These are phyloP conservation scores for Ophiostoma sp. DNA, from an alignment of 2,329 filamentous ascomycete genomes.

Conservation along the genomic window DNA sequence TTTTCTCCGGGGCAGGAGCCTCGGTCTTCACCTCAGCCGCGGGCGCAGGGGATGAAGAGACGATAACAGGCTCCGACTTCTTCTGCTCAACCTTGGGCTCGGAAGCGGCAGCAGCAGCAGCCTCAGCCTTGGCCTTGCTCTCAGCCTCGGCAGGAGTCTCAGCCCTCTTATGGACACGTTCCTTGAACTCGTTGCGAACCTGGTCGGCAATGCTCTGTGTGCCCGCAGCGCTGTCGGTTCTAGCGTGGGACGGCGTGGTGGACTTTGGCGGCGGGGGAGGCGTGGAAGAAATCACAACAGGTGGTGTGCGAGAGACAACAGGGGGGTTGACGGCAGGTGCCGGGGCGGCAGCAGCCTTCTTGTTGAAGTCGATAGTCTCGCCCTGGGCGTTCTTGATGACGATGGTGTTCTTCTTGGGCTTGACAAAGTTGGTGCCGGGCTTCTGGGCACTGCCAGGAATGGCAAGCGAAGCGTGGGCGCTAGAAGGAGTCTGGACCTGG, in stretches of 20 bases:
- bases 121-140: neutral
- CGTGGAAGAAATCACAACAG: constrained; percentile 67
- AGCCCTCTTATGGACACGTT: constrained; percentile 59
- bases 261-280: constrained; percentile 76
- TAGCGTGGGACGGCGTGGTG: constrained; percentile 58
- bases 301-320: constrained; percentile 55
- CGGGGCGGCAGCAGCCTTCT: constrained; percentile 49
- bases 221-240: constrained; percentile 61
- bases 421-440: constrained; percentile 37
- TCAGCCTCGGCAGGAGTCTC: neutral
- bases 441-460: constrained; percentile 43
- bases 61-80: constrained; percentile 3
- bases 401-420: constrained; percentile 64
- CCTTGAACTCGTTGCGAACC: constrained; percentile 75
- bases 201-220: constrained; percentile 68
- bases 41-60: too few species aligned
- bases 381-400: constrained; percentile 79
- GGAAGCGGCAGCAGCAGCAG: neutral
- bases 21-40: constrained; percentile 12
- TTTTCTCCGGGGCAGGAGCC: constrained; percentile 8
- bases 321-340: constrained; percentile 39
- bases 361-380: constrained; percentile 66
- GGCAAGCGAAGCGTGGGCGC: constrained; percentile 53
- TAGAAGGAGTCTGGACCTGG: constrained; percentile 55
- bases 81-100: constrained; percentile 7